Evolutionary conservation across 306 rosid species (phyloP), one percentile per base, ranked within the genome.

Genomic region (Oxytropis ochrocephala): DNA sequence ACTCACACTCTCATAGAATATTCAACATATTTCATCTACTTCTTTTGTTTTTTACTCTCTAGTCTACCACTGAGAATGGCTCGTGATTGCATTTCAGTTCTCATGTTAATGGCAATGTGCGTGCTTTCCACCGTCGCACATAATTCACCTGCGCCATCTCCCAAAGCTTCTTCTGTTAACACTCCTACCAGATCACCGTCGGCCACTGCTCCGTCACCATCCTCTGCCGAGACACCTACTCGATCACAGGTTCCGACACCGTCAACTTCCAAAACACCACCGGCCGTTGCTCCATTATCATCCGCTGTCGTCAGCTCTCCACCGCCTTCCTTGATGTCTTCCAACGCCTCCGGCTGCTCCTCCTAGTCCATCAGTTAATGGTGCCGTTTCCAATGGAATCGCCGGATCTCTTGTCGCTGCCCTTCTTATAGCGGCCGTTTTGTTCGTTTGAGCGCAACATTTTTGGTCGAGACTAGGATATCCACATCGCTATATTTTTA

Each of bases 141-240:
- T n/a, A n/a, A n/a, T 10, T 70, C 84, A 39, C 84, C 80, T 19
- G 55, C 81, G 2, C 0, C 72, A 2, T 70, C 83, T 18, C 81
- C 80, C 0, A 42, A 27, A 32, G 32, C 44, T 1, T 18, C 69
- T 7, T 19, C 24, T 7, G 21, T 61, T 11, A n/a, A n/a, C n/a
- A n/a, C n/a, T n/a, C n/a, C n/a, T n/a, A n/a, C n/a, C n/a, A n/a
- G n/a, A n/a, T n/a, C n/a, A n/a, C n/a, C n/a, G n/a, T n/a, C n/a
- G n/a, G n/a, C n/a, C n/a, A n/a, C n/a, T n/a, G n/a, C n/a, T n/a
- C n/a, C n/a, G n/a, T n/a, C n/a, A n/a, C n/a, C n/a, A n/a, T 17
- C 69, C 5, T 19, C 27, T 7, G 24, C 67, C 8, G 2, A 24
- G 7, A 3, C 61, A 7, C 61, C 58, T 0, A 12, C 78, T 6